Percentiles rank a stretch among this genome's conserved stretches.
These are phyloP conservation scores for Penicillium hordei DNA, from an alignment of 2,329 filamentous ascomycete genomes.

Conservation along the genomic window DNA sequence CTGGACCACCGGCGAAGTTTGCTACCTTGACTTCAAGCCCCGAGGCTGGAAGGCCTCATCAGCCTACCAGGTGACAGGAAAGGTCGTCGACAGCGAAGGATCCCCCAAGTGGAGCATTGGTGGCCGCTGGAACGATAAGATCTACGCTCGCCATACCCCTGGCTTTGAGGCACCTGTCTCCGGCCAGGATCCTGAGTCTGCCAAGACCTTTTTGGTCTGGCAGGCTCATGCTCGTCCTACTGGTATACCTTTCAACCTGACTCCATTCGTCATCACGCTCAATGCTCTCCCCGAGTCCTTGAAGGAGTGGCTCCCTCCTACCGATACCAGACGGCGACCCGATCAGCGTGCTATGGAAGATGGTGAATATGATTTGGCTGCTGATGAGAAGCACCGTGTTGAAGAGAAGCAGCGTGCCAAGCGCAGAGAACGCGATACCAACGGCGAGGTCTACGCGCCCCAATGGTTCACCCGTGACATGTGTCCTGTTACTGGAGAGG, in stretches of 20 bases:
- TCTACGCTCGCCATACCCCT: slow-evolving; percentile 89
- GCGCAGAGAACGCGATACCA: slow-evolving; percentile 69
- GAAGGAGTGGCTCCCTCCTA: slow-evolving; percentile 75
- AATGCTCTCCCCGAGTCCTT: slow-evolving; percentile 90
- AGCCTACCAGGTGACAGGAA: slow-evolving; percentile 84
- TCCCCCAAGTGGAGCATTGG: slow-evolving; percentile 84
- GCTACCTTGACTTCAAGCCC: slow-evolving; percentile 85
- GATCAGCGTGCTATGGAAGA: slow-evolving; percentile 99
- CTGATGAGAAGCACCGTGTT: slow-evolving; percentile 87
- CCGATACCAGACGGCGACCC: slow-evolving; percentile 86
- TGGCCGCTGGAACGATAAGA: slow-evolving; percentile 94
- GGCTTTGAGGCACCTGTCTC: slow-evolving; percentile 70
- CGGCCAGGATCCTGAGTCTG: slow-evolving; percentile 59
- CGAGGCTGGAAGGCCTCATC: slow-evolving; percentile 94
- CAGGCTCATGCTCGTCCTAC: slow-evolving; percentile 77
- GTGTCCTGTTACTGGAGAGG: slow-evolving; percentile 79
- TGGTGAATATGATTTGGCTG: slow-evolving; percentile 92
- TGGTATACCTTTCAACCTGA: slow-evolving; percentile 94
- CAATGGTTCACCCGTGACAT: slow-evolving; percentile 77
- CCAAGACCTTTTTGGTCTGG: slow-evolving; percentile 86
- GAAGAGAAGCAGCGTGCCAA: slow-evolving; percentile 87
- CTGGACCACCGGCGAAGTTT: slow-evolving; percentile 91
- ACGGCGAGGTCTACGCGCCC: slow-evolving; percentile 77
- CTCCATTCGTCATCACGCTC: slow-evolving; percentile 90
- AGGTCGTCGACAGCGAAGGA: slow-evolving; percentile 77